phyloP scores from a whole-genome alignment of 371 early-diverging fungal genomes.

The Sporodiniella umbellata region DNA sequence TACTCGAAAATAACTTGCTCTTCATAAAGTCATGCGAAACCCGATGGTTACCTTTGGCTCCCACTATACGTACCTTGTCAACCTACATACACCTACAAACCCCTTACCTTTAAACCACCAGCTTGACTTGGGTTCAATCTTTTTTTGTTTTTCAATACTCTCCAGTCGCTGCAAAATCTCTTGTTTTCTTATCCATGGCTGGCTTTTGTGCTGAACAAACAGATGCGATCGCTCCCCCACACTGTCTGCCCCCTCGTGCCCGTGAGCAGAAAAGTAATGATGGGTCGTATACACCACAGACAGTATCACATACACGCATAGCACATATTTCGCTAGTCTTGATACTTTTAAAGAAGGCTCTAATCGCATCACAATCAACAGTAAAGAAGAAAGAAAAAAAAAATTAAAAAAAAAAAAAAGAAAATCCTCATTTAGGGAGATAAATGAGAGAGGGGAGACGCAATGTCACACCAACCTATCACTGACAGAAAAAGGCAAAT shows the following conservation, averaged over 20 bases:
- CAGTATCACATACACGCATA: constrained; percentile 12
- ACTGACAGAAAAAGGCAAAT: too few relatives aligned
- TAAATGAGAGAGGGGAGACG: background rate
- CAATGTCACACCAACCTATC: too few relatives aligned
- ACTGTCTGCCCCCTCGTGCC: too few relatives aligned
- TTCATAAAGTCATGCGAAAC: too few relatives aligned
- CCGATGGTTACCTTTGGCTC: too few relatives aligned
- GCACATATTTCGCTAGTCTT: constrained; percentile 19
- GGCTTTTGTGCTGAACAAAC: too few relatives aligned
- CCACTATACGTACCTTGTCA: too few relatives aligned
- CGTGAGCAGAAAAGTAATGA: constrained; percentile 19
- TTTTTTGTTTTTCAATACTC: constrained; percentile 5
- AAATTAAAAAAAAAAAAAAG: background rate
- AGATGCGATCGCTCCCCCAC: too few relatives aligned
- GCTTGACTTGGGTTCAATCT: background rate
- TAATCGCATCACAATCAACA: constrained; percentile 13
- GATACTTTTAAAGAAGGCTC: constrained; percentile 21
- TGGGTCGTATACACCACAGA: constrained; percentile 19
- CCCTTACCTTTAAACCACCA: background rate
- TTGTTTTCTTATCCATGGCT: constrained; percentile 3
- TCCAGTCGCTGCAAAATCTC: background rate
- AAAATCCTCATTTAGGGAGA: background rate
- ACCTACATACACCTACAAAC: too few relatives aligned
- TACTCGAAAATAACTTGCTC: constrained; percentile 59
- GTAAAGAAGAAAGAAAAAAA: background rate